Conservation (phyloP, 176 grass and related monocot species). For the Rhynchospora pubera region DNA sequence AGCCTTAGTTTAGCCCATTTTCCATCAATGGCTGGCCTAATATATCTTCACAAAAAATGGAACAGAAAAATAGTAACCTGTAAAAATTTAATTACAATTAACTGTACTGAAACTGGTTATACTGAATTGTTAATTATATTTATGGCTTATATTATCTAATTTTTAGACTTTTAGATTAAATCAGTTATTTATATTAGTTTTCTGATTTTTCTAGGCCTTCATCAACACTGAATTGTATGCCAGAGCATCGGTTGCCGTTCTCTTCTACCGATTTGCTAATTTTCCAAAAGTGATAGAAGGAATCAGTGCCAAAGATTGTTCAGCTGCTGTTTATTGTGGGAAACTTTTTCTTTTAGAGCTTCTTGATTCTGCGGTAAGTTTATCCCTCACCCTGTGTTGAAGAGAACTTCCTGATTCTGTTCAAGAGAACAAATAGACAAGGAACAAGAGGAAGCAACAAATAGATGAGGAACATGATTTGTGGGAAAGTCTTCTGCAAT, state of each 20-base stretch:
- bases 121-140: slow-evolving; percentile 9
- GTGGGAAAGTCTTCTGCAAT: background rate
- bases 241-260: slow-evolving; percentile 75
- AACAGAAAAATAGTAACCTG: background rate
- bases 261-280: slow-evolving; percentile 58
- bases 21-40: background rate
- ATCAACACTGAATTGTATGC: slow-evolving; percentile 95
- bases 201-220: slow-evolving; percentile 52
- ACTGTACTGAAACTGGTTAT: background rate
- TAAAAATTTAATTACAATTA: background rate
- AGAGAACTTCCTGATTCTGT: no score
- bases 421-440: background rate
- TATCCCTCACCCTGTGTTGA: background rate
- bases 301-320: slow-evolving; percentile 31
- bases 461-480: background rate
- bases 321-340: slow-evolving; percentile 45
- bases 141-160: background rate
- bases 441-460: background rate
- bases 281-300: slow-evolving; percentile 26
- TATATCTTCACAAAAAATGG: background rate
- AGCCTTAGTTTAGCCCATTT: background rate
- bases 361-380: slow-evolving; percentile 69
- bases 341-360: slow-evolving; percentile 78
- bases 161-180: slow-evolving; percentile 8
- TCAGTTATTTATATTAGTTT: background rate